Percentiles rank a stretch among this genome's conserved stretches.
Evolutionary conservation across 331 rosid genomes (phyloP).

Genomic region (Cucumis variabilis): DNA sequence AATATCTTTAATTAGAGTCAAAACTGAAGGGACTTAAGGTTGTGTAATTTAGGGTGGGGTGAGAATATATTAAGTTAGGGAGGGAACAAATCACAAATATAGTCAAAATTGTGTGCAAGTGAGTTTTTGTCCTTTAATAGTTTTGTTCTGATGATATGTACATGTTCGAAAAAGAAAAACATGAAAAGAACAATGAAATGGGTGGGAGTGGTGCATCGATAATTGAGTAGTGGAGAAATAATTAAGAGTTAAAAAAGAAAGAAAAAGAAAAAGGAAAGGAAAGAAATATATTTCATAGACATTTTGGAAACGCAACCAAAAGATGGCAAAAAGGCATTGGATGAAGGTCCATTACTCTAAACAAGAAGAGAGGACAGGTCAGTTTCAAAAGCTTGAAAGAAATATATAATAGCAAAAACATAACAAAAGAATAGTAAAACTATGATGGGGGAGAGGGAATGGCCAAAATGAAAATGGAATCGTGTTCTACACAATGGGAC

Average conservation of each 20-base stretch:
- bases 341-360: not conserved
- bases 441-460: not conserved
- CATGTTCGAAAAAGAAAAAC: no score
- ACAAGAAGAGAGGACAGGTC: not conserved
- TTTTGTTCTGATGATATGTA: no score
- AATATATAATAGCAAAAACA: no score
- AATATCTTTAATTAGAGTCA: no score
- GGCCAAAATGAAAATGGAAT: slow-evolving; percentile 9
- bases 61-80: no score
- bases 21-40: no score
- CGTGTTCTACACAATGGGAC: not conserved
- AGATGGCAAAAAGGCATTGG: not conserved
- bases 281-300: not conserved
- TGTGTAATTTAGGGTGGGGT: no score
- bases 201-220: not conserved
- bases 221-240: not conserved
- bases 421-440: no score
- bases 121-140: no score
- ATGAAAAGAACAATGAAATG: not conserved
- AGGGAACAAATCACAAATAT: no score
- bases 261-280: no score
- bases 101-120: no score
- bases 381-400: not conserved
- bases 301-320: not conserved
- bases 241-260: not conserved